Base-by-base conservation (phyloP, 2,329 filamentous ascomycete genomes). In the Arthroderma uncinatum region DNA sequence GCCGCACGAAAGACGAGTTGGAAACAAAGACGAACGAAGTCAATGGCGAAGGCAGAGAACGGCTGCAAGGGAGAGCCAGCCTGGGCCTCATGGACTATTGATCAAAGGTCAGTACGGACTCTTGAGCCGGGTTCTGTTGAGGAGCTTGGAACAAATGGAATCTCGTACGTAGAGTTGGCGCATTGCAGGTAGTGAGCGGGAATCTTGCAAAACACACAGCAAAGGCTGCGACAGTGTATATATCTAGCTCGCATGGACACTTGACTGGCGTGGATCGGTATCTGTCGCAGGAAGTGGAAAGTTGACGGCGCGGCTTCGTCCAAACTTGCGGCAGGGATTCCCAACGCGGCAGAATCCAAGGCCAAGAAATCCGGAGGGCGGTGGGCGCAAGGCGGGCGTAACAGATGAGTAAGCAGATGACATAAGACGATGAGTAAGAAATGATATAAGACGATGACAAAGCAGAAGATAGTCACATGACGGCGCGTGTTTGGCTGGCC, bases 1-100 rank as follows among this genome's bases (percentile, higher is more conserved):
- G 64, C 54, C 69, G 70, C 39, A 59, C 57, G 21, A 61, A 65
- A 37, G 52, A 52, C 4, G 50, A 25, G 39, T 34, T 48, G 5
- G 16, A 8, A 39, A 14, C 23, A 21, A 55, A 47, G 63, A 62
- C 47, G 53, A 40, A 44, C 47, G 64, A 59, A 62, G 58, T 48
- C 58, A 58, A 52, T 62, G 55, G 58, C 62, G 57, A 25, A 62
- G 62, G 48, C 59, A 57, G 36, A 57, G 55, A 33, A 60, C 57
- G 55, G 61, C 64, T 55, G 66, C 59, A 53, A 61, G 63, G 57
- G 63, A 57, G 59, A 53, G 64, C 57, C 56, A 59, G 33, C 23
- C 40, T 59, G 54, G 59, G 56, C 52, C 55, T 55, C 56, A 59
- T 36, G 30, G 42, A 52, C 58, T 56, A 14, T 16, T 47, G 19